A percentile compares a stretch with the other conserved stretches of the same genome.
Evolutionary conservation across 148 eudicot species (phyloP).

Genomic region (Cornus kousa): DNA sequence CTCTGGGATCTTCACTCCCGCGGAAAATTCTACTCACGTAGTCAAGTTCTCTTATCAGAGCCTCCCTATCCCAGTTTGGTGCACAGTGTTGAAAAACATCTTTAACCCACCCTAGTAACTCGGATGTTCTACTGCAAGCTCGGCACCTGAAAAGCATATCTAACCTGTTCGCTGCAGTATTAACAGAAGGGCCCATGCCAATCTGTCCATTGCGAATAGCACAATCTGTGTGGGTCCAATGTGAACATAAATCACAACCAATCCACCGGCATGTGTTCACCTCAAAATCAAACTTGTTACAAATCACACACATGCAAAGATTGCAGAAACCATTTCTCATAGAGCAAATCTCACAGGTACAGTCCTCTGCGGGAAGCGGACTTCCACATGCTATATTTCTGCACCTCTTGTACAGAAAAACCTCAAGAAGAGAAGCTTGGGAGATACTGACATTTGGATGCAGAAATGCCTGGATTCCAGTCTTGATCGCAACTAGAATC

Average conservation of each 20-base stretch:
- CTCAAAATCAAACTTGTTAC: conserved; percentile 74
- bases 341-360: conserved; percentile 55
- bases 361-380: conserved; percentile 62
- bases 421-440: conserved; percentile 60
- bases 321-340: conserved; percentile 69
- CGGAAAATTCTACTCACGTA: conserved; percentile 57
- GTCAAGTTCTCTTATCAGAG: conserved; percentile 61
- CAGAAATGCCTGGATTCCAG: conserved; percentile 71
- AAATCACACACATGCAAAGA: conserved; percentile 74
- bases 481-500: conserved; percentile 57
- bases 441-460: conserved; percentile 68
- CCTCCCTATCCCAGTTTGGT: conserved; percentile 59
- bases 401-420: conserved; percentile 59
- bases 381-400: conserved; percentile 71
- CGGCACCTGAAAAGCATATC: conserved; percentile 67
- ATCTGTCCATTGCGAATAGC: conserved; percentile 66
- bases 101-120: conserved; percentile 70
- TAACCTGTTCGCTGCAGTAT: conserved; percentile 29
- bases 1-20: conserved; percentile 63
- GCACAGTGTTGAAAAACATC: conserved; percentile 71
- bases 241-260: conserved; percentile 66
- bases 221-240: conserved; percentile 79
- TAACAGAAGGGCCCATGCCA: conserved; percentile 50
- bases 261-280: conserved; percentile 79
- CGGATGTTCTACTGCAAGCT: conserved; percentile 64